These are phyloP conservation scores for Pseudogymnoascus pannorum DNA, from an alignment of 2,329 filamentous ascomycete genomes.

Conservation along the genomic window DNA sequence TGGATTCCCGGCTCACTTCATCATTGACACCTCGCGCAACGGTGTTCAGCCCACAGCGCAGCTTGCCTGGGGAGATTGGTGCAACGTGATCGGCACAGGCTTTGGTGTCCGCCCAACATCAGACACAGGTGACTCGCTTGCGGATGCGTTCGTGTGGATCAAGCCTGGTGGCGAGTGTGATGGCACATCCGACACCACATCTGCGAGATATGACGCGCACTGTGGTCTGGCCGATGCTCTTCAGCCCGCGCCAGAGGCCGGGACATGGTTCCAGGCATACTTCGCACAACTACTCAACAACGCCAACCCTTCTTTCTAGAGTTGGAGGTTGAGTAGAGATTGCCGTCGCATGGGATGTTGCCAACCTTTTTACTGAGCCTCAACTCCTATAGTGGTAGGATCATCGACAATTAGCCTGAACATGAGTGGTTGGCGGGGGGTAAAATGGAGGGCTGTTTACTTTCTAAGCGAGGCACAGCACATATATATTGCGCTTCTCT, in stretches of 20 bases:
- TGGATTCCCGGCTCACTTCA: constrained; percentile 48
- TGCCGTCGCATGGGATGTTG: background rate
- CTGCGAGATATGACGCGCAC: constrained; percentile 43
- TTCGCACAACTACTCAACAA: constrained; percentile 50
- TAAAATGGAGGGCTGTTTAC: background rate
- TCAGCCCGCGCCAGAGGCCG: constrained; percentile 61
- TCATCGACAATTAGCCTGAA: background rate
- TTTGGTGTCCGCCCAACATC: constrained; percentile 58
- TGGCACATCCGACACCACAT: constrained; percentile 33
- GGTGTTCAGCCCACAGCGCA: constrained; percentile 53
- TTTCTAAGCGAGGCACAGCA: background rate
- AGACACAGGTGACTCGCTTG: constrained; percentile 50
- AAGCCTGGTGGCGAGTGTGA: constrained; percentile 54
- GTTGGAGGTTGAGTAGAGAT: background rate
- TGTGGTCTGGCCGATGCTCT: constrained; percentile 46
- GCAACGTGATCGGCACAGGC: constrained; percentile 56
- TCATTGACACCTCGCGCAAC: constrained; percentile 52
- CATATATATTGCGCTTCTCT: background rate
- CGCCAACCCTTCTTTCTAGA: constrained; percentile 45
- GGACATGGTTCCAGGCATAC: constrained; percentile 55
- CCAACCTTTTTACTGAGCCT: background rate
- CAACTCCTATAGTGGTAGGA: background rate
- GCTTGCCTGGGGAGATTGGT: constrained; percentile 58
- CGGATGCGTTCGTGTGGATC: constrained; percentile 64
- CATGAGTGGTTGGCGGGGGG: background rate